Conservation (phyloP, 352 stramenopile species). For the Thalassiosira exigua region DNA sequence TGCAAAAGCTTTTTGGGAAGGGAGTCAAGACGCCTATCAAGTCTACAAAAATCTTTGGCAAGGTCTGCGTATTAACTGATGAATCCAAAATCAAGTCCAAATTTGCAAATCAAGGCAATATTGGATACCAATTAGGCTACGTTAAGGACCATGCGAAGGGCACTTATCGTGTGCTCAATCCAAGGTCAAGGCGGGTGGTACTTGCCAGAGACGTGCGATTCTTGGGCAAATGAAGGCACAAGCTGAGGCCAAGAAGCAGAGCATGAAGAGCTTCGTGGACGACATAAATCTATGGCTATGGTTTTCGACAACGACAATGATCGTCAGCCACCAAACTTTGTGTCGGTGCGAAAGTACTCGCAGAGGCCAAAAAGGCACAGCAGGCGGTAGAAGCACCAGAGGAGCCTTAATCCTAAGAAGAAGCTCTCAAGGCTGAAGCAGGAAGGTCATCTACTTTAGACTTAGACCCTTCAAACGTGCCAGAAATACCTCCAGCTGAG, state of each 20-base stretch:
- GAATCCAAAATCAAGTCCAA: constrained; percentile 29
- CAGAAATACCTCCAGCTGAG: too few relatives aligned
- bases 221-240: background rate
- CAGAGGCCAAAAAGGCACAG: background rate
- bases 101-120: constrained; percentile 15
- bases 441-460: too few relatives aligned
- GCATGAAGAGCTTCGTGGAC: background rate
- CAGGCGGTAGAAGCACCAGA: background rate
- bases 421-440: background rate
- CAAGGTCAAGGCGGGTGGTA: background rate
- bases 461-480: too few relatives aligned
- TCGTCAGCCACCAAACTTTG: constrained; percentile 1
- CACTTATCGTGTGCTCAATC: constrained; percentile 1
- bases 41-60: constrained; percentile 43
- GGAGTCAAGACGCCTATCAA: constrained; percentile 20
- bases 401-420: background rate
- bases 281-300: background rate
- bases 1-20: constrained; percentile 38
- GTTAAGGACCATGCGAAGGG: background rate
- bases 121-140: constrained; percentile 31
- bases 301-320: background rate
- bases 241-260: background rate
- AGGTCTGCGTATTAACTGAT: constrained; percentile 37
- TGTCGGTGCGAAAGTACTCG: background rate
- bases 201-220: too few relatives aligned